Evolutionary conservation across 495 filamentous ascomycete species (phyloP).

Genomic region (Tuber borchii): DNA sequence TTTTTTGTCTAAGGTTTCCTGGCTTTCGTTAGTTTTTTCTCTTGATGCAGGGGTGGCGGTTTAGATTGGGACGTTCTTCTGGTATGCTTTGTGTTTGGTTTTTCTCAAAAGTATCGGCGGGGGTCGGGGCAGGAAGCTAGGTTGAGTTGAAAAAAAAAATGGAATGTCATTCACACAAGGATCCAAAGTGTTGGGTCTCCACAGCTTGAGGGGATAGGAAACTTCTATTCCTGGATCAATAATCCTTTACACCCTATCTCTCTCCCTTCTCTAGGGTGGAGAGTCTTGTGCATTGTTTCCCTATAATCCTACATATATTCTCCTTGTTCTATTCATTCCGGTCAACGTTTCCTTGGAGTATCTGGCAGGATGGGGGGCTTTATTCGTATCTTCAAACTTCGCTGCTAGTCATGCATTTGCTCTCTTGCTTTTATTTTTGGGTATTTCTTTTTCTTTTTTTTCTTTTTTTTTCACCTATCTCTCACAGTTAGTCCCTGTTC

Average conservation of each 20-base stretch:
- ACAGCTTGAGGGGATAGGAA: not conserved
- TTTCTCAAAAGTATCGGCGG: not conserved
- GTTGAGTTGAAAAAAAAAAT: not conserved
- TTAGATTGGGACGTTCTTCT: constrained; percentile 4
- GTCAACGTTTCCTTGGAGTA: constrained; percentile 2
- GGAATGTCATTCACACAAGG: not conserved
- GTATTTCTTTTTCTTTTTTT: constrained; percentile 15
- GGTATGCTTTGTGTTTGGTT: not conserved
- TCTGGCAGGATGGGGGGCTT: constrained; percentile 4
- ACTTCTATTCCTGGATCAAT: not conserved
- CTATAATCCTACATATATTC: not conserved
- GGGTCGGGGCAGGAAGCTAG: not conserved
- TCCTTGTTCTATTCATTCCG: not conserved
- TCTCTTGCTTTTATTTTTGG: constrained; percentile 11
- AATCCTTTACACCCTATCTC: not conserved
- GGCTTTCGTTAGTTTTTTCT: not conserved
- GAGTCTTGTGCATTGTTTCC: not conserved
- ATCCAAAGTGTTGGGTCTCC: not conserved
- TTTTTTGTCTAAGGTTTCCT: not conserved
- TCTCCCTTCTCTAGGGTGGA: not conserved
- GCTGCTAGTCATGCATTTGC: constrained; percentile 23
- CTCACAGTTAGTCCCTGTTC: constrained; percentile 10
- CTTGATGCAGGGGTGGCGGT: not conserved
- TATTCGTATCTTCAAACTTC: constrained; percentile 18
- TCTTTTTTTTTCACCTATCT: constrained; percentile 2